Evolutionary conservation across 495 filamentous ascomycete species (phyloP).

Genomic region (Penicillium coprophilum): DNA sequence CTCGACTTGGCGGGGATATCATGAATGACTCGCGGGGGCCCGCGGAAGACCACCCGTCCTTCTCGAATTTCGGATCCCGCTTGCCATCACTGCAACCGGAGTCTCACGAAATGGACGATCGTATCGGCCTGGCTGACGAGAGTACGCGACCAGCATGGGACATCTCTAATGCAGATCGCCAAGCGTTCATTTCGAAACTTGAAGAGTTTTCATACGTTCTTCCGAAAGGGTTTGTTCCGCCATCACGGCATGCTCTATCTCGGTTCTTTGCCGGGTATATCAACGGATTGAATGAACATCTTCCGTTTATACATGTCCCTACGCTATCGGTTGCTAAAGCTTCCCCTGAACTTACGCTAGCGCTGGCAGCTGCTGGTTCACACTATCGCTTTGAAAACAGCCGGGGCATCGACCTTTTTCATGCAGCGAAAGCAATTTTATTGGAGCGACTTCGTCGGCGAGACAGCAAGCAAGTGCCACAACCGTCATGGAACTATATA

Average conservation of each 20-base stretch:
- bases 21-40: constrained; percentile 39
- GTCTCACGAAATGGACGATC: constrained; percentile 56
- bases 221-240: constrained; percentile 64
- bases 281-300: constrained; percentile 49
- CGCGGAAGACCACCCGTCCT: constrained; percentile 48
- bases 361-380: constrained; percentile 49
- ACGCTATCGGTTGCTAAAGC: constrained; percentile 47
- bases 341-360: constrained; percentile 48
- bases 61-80: constrained; percentile 67
- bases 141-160: constrained; percentile 58
- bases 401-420: constrained; percentile 67
- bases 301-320: constrained; percentile 51
- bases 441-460: constrained; percentile 48
- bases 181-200: constrained; percentile 59
- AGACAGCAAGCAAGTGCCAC: constrained; percentile 47
- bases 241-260: constrained; percentile 46
- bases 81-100: constrained; percentile 68
- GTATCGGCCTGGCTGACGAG: constrained; percentile 46
- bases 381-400: constrained; percentile 65
- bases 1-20: constrained; percentile 39
- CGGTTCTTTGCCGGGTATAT: constrained; percentile 52
- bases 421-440: constrained; percentile 55
- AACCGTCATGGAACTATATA: constrained; percentile 45
- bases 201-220: constrained; percentile 66
- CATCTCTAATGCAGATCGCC: constrained; percentile 62